Base-by-base conservation (phyloP, 2,329 filamentous ascomycete species). In the Pseudogymnoascus sp. region DNA sequence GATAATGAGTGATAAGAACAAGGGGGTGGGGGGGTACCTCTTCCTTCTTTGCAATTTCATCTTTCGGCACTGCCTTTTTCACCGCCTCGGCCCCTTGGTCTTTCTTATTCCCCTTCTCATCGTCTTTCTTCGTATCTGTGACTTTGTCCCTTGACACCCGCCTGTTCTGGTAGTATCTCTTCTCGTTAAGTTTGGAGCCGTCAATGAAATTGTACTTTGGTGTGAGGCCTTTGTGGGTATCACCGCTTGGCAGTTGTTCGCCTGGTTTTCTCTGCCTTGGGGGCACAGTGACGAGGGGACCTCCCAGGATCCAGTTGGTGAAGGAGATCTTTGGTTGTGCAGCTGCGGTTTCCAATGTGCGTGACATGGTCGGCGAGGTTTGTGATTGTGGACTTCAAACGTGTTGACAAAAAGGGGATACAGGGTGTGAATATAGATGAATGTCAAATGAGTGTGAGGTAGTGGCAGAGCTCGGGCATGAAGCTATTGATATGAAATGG, bases 261-360 rank as follows among this genome's bases (percentile, higher is more conserved):
- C 29, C 51, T 29, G n/a, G 6, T 14, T 14, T 16, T 54, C 14
- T 26, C 7, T 31, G 6, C 4, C 14, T 63, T 26, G 6, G 8
- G 1, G 31, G 37, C 16, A 60, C 14, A 12, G n/a, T 18, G 57
- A 63, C 23, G 18, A 73, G 64, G 2, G 67, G 66, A 42, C 71
- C 70, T 14, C 71, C 70, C 10, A 71, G 63, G 3, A 70, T 62
- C 71, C 71, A 73, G 51, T 67, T 70, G n/a, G 68, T 68, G 39
- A 73, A 68, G 31, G 69, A 71, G 37, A 71, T n/a, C n/a, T 18
- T 57, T 2, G 51, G 51, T 6, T 3, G 26, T 57, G 29, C n/a
- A 34, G n/a, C 10, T 57, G n/a, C 29, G n/a, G 5, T n/a, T 18
- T 57, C 51, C 51, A 57, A 7, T 21, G 51, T 57, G 51, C 29